phyloP scores from a whole-genome alignment of 192 early-diverging fungal species.

The Coemansia sp. region DNA sequence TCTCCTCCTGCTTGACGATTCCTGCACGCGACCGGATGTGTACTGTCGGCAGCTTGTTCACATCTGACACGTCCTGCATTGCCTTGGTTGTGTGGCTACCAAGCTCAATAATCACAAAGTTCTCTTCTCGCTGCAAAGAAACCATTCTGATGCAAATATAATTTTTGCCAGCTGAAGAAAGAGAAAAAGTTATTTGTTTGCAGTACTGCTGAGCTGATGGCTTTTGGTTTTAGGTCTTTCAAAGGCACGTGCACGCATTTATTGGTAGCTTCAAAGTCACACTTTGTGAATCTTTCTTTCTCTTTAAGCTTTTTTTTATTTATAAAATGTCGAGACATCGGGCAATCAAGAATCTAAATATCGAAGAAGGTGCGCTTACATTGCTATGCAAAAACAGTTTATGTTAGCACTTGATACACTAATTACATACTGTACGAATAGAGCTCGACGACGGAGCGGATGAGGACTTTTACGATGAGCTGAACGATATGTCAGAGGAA shows the following conservation, averaged over 20 bases:
- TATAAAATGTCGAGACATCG: conserved; percentile 50
- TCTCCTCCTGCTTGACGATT: conserved; percentile 14
- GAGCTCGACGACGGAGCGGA: conserved; percentile 49
- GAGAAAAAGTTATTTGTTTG: background rate
- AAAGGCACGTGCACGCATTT: conserved; percentile 8
- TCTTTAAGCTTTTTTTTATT: background rate
- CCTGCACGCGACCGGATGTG: conserved; percentile 49
- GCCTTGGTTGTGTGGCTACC: conserved; percentile 78
- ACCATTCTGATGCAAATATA: conserved; percentile 17
- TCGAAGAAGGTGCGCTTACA: conserved; percentile 39
- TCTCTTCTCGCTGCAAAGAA: conserved; percentile 63
- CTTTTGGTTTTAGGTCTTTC: conserved; percentile 2
- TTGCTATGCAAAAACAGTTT: no score
- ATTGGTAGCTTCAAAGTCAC: background rate
- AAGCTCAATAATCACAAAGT: conserved; percentile 83
- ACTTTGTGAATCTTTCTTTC: no score
- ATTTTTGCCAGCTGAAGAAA: no score
- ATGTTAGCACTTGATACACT: no score
- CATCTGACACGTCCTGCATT: conserved; percentile 71
- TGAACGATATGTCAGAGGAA: conserved; percentile 50
- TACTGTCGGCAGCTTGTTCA: conserved; percentile 66
- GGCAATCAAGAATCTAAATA: conserved; percentile 43
- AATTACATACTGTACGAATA: conserved; percentile 1
- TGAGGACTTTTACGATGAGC: conserved; percentile 31
- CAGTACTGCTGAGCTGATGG: background rate